These are phyloP conservation scores for Suhomyces pyralidae DNA, from an alignment of 805 yeast species.

Conservation along the genomic window DNA sequence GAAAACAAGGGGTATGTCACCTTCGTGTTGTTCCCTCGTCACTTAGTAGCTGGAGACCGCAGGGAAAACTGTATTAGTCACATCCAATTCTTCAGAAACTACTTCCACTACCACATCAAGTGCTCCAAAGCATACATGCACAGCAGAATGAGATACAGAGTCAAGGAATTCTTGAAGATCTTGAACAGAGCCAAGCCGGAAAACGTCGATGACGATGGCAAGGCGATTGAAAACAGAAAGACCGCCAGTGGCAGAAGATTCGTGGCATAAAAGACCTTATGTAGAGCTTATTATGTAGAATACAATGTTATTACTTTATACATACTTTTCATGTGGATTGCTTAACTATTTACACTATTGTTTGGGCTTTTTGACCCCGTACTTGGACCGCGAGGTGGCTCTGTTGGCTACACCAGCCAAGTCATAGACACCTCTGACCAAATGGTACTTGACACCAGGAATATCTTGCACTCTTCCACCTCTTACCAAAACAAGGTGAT, in stretches of 20 bases:
- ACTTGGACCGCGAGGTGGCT: slow-evolving; percentile 83
- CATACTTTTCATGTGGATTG: no score
- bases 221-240: slow-evolving; percentile 48
- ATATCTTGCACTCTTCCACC: slow-evolving; percentile 99
- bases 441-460: slow-evolving; percentile 96
- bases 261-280: slow-evolving; percentile 21
- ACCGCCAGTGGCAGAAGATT: slow-evolving; percentile 74
- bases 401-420: slow-evolving; percentile 94
- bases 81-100: slow-evolving; percentile 88
- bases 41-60: slow-evolving; percentile 57
- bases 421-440: slow-evolving; percentile 91
- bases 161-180: slow-evolving; percentile 88
- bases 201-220: slow-evolving; percentile 67
- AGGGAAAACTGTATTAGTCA: slow-evolving; percentile 88
- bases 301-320: not conserved
- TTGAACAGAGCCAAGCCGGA: slow-evolving; percentile 97
- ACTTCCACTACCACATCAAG: slow-evolving; percentile 97
- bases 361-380: slow-evolving; percentile 86
- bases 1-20: slow-evolving; percentile 54
- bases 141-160: slow-evolving; percentile 96
- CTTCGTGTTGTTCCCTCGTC: slow-evolving; percentile 80
- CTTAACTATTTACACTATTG: slow-evolving; percentile 6
- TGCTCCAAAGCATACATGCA: slow-evolving; percentile 98
- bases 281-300: not conserved
- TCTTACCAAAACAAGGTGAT: slow-evolving; percentile 89